phyloP scores from a whole-genome alignment of 805 yeast species.

The Wickerhamia fluorescens region DNA sequence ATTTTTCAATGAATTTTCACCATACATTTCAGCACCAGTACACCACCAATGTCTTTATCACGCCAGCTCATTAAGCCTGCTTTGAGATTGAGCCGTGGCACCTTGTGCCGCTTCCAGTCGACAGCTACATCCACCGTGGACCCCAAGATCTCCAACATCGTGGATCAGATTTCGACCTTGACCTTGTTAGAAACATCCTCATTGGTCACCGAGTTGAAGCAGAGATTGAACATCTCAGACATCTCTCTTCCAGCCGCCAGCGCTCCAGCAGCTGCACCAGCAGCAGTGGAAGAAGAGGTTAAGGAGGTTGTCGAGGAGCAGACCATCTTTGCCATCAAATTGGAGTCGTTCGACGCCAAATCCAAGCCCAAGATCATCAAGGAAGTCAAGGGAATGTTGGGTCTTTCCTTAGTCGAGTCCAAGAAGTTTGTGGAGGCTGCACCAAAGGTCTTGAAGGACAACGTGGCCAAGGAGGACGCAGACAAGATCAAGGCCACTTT shows the following conservation, averaged over 20 bases:
- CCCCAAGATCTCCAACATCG: constrained; percentile 83
- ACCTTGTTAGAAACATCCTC: constrained; percentile 92
- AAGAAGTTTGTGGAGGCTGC: constrained; percentile 98
- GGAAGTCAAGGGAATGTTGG: constrained; percentile 89
- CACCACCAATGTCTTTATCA: constrained; percentile 19
- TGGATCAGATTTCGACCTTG: constrained; percentile 82
- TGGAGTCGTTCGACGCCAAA: constrained; percentile 91
- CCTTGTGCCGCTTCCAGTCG: no score
- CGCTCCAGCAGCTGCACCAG: constrained; percentile 48
- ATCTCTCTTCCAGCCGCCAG: constrained; percentile 76
- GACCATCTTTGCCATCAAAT: constrained; percentile 85
- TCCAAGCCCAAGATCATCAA: constrained; percentile 96
- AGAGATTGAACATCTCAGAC: constrained; percentile 87
- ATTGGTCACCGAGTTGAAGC: constrained; percentile 71
- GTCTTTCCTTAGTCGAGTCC: constrained; percentile 90
- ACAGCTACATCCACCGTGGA: constrained; percentile 48
- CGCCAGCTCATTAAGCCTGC: constrained; percentile 35
- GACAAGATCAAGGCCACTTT: constrained; percentile 89
- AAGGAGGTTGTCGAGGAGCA: constrained; percentile 83
- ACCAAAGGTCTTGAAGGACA: constrained; percentile 92
- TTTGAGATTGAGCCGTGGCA: constrained; percentile 27
- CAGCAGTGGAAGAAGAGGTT: constrained; percentile 63
- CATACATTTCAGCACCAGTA: neutral
- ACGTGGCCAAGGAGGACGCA: constrained; percentile 95
- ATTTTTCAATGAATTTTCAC: constrained; percentile 2